Percentiles rank a stretch among this genome's conserved stretches.
These are phyloP conservation scores for Pseudopyricularia javanii DNA, from an alignment of 2,329 filamentous ascomycete genomes.

Conservation along the genomic window DNA sequence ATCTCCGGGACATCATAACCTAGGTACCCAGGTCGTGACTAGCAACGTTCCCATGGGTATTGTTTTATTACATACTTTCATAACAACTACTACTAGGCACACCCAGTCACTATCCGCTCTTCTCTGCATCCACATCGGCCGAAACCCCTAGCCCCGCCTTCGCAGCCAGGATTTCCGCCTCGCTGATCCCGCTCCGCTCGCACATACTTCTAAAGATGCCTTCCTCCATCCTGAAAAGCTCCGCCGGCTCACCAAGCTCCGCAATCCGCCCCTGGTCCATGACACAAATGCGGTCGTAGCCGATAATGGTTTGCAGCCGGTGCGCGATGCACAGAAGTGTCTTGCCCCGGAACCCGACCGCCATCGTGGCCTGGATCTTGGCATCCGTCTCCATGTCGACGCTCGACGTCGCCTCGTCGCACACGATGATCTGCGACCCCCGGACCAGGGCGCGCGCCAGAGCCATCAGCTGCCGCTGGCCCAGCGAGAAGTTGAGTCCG, in stretches of 20 bases:
- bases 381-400: constrained; percentile 96
- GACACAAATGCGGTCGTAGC: constrained; percentile 91
- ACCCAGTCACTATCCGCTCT: background rate
- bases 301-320: constrained; percentile 79
- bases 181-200: constrained; percentile 65
- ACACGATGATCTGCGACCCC: constrained; percentile 82
- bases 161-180: constrained; percentile 38
- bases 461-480: constrained; percentile 91
- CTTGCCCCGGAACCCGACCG: constrained; percentile 70
- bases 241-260: constrained; percentile 68
- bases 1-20: too few species aligned
- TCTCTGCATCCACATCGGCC: background rate
- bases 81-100: too few species aligned
- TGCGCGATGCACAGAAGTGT: constrained; percentile 91
- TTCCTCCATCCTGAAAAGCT: constrained; percentile 55
- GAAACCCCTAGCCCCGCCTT: constrained; percentile 14
- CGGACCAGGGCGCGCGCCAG: constrained; percentile 83
- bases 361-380: constrained; percentile 87
- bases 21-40: too few species aligned
- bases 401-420: constrained; percentile 86
- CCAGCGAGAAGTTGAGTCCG: constrained; percentile 89
- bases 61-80: too few species aligned
- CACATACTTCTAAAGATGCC: constrained; percentile 88
- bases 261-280: constrained; percentile 86
- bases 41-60: too few species aligned